Percentiles rank a stretch among this genome's conserved stretches.
These are phyloP conservation scores for Prunus armeniaca DNA, from an alignment of 306 rosid genomes.

Conservation along the genomic window DNA sequence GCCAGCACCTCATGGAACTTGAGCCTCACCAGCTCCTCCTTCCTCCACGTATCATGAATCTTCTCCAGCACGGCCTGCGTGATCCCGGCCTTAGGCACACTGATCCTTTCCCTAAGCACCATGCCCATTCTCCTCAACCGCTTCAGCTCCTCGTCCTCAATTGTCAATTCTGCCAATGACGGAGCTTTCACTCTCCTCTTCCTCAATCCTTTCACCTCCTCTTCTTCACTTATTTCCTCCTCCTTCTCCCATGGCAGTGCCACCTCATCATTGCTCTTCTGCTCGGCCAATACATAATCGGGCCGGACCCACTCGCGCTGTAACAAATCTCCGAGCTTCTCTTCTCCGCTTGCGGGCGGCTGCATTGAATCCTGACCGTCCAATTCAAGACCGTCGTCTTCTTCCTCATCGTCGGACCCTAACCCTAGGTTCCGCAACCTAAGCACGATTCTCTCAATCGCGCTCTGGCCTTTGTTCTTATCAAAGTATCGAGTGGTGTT, in stretches of 20 bases:
- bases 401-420: constrained; percentile 53
- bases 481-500: constrained; percentile 25
- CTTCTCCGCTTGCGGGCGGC: constrained; percentile 57
- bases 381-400: constrained; percentile 27
- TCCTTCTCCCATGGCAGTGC: constrained; percentile 73
- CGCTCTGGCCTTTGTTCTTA: constrained; percentile 49
- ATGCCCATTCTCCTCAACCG: constrained; percentile 72
- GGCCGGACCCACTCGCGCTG: constrained; percentile 82
- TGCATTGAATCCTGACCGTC: constrained; percentile 29
- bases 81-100: constrained; percentile 79
- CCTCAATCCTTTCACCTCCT: constrained; percentile 37
- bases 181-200: constrained; percentile 54
- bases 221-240: constrained; percentile 39
- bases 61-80: constrained; percentile 69
- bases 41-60: constrained; percentile 76
- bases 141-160: constrained; percentile 75
- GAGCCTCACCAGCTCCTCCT: constrained; percentile 78
- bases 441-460: constrained; percentile 73
- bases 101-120: constrained; percentile 55
- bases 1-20: constrained; percentile 88
- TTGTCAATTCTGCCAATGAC: constrained; percentile 70
- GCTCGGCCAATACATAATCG: constrained; percentile 45
- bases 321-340: constrained; percentile 72
- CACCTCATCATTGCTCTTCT: constrained; percentile 24
- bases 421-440: constrained; percentile 69